Base-by-base conservation (phyloP, 2,329 filamentous ascomycete species). In the Fusarium sambucinum region DNA sequence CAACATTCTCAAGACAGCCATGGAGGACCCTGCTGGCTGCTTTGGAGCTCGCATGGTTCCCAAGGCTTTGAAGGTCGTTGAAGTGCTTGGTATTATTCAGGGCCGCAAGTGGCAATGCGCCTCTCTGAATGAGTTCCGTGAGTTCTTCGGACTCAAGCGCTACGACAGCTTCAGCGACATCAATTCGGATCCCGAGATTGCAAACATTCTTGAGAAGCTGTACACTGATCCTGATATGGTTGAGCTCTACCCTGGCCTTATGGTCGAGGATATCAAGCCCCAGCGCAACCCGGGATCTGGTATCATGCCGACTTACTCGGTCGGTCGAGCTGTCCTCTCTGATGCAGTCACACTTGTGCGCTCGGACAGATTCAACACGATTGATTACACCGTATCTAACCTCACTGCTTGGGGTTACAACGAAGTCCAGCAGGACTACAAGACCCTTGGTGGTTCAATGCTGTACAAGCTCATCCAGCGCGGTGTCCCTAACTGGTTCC, bases 201-300 rank as follows among this genome's bases (percentile, higher is more conserved):
- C 84, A 2, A 79, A 84, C 29, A 79, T 83, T 10, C 81, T 91
- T 6, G 84, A 86, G 62, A 82, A 86, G 67, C 78, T 91, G 14
- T 91, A 91, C 76, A 83, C 85, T 23, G 82, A 89, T 47, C 88
- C 88, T 0, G 89, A 91, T 67, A 86, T 85, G 74, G 87, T 92
- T 14, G 90, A 92, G 73, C 80, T 92, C 8, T 92, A 92, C 72
- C 89, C 90, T 1, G 90, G 90, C 12, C 78, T 92, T 2, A 85
- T 91, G 63, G 80, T 86, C n/a, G 87, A 90, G 73, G 83, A 87
- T 53, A 79, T 81, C 30, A 88, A 89, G 73, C 80, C 81, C 1
- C 78, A 80, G 1, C 82, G 83, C 58, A 76, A 80, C 42, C 81
- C 87, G 1, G 86, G 86, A 82, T 63, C 63, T 23, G 71, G 71